phyloP scores from a whole-genome alignment of 306 rosid genomes.

The Crataegus laevigata region DNA sequence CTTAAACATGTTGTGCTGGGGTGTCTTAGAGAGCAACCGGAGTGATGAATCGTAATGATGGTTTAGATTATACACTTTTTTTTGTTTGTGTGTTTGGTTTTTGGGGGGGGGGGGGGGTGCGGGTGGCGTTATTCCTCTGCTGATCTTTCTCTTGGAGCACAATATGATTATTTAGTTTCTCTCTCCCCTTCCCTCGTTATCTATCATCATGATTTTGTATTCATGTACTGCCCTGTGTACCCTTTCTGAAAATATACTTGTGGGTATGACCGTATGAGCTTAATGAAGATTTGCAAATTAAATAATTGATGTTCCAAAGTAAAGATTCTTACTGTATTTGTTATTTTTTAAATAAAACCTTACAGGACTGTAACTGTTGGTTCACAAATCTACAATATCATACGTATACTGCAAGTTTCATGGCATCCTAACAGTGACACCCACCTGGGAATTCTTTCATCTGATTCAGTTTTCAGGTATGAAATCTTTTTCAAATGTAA shows the following conservation, averaged over 20 bases:
- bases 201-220: neutral
- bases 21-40: neutral
- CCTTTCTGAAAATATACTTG: neutral
- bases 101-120: too few species aligned
- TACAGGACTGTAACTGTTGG: constrained; percentile 71
- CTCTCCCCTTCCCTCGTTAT: too few species aligned
- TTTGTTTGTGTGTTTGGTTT: too few species aligned
- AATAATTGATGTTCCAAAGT: neutral
- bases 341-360: constrained; percentile 2
- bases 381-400: constrained; percentile 47
- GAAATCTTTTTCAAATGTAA: neutral
- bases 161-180: neutral
- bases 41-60: neutral
- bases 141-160: neutral
- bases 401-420: constrained; percentile 55
- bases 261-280: too few species aligned
- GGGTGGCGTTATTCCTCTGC: neutral
- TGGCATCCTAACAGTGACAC: constrained; percentile 87
- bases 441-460: constrained; percentile 87
- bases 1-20: neutral
- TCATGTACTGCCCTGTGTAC: neutral
- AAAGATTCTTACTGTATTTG: neutral
- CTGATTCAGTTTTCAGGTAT: constrained; percentile 94
- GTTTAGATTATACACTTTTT: neutral
- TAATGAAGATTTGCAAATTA: neutral